phyloP scores from a whole-genome alignment of 768 basidiomycete genomes.

The Strobilomyces dryophilus region DNA sequence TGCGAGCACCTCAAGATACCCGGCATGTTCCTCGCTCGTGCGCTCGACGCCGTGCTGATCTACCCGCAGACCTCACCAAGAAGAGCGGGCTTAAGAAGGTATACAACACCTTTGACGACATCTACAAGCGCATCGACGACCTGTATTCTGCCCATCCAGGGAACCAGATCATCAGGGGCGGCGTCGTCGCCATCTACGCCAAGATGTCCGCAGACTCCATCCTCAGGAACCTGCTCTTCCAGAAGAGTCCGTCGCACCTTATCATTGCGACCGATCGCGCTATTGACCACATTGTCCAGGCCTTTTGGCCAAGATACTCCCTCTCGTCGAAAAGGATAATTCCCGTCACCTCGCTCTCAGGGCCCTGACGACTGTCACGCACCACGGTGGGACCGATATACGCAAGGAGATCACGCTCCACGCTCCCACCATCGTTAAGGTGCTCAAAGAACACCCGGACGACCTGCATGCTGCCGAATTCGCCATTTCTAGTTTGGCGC shows the following conservation, averaged over 20 bases:
- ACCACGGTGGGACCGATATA: slow-evolving; percentile 51
- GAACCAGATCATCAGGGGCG: slow-evolving; percentile 50
- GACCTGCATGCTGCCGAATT: slow-evolving; percentile 50
- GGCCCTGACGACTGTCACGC: slow-evolving; percentile 55
- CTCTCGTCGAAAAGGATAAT: slow-evolving; percentile 44
- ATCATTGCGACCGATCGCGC: neutral
- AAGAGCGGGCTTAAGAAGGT: slow-evolving; percentile 61
- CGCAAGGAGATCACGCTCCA: slow-evolving; percentile 48
- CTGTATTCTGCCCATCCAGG: slow-evolving; percentile 40
- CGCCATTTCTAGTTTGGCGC: slow-evolving; percentile 47
- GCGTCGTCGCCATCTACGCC: slow-evolving; percentile 57
- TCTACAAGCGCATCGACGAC: slow-evolving; percentile 48
- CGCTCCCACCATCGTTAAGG: slow-evolving; percentile 37
- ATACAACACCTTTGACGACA: slow-evolving; percentile 51
- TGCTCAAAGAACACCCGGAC: slow-evolving; percentile 48
- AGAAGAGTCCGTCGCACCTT: slow-evolving; percentile 40
- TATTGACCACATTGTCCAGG: slow-evolving; percentile 33
- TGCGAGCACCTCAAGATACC: slow-evolving; percentile 52
- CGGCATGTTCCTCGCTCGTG: slow-evolving; percentile 32
- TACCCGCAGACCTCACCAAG: slow-evolving; percentile 46
- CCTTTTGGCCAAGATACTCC: slow-evolving; percentile 52
- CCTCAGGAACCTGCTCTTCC: slow-evolving; percentile 54
- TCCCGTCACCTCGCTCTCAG: slow-evolving; percentile 53
- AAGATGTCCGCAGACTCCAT: slow-evolving; percentile 61
- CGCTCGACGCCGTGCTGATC: neutral